Conservation (phyloP, 2,329 filamentous ascomycete genomes). For the Magnaporthiopsis rhizophila region DNA sequence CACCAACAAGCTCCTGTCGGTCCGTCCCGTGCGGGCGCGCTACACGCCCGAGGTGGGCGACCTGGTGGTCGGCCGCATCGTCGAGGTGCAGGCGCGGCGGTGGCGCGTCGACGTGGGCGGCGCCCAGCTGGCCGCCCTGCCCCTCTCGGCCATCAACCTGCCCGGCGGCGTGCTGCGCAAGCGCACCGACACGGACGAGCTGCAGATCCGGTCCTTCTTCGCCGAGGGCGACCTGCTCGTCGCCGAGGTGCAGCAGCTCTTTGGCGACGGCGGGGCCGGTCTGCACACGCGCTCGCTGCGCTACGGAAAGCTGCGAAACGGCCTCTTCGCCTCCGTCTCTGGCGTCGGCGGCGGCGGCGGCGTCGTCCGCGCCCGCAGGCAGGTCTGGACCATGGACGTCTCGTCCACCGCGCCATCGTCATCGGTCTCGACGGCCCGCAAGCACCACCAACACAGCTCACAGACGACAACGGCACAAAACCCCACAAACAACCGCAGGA, state of each 20-base stretch:
- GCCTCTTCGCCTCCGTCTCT: constrained; percentile 74
- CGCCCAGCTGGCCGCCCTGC: constrained; percentile 74
- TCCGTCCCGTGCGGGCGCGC: constrained; percentile 80
- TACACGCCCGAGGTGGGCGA: constrained; percentile 97
- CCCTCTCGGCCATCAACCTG: constrained; percentile 85
- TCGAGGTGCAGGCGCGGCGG: constrained; percentile 85
- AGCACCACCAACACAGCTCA: neutral
- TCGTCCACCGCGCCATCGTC: constrained; percentile 20
- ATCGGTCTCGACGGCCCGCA: constrained; percentile 26
- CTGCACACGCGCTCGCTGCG: constrained; percentile 86
- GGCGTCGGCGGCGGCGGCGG: constrained; percentile 72
- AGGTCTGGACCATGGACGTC: constrained; percentile 74
- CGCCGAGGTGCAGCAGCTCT: constrained; percentile 87
- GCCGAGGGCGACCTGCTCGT: constrained; percentile 89
- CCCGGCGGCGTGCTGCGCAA: constrained; percentile 88
- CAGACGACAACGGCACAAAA: no score
- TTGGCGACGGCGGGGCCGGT: constrained; percentile 75
- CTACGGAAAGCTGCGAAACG: constrained; percentile 93
- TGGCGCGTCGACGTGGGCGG: constrained; percentile 95
- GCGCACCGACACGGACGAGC: constrained; percentile 88
- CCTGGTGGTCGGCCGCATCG: constrained; percentile 85
- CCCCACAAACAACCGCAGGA: constrained; percentile 33
- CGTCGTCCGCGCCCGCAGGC: constrained; percentile 74
- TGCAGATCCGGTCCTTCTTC: constrained; percentile 97
- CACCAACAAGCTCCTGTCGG: constrained; percentile 94